Evolutionary conservation across 352 stramenopile genomes (phyloP).

Genomic region (Thalassiosira mediterranea): DNA sequence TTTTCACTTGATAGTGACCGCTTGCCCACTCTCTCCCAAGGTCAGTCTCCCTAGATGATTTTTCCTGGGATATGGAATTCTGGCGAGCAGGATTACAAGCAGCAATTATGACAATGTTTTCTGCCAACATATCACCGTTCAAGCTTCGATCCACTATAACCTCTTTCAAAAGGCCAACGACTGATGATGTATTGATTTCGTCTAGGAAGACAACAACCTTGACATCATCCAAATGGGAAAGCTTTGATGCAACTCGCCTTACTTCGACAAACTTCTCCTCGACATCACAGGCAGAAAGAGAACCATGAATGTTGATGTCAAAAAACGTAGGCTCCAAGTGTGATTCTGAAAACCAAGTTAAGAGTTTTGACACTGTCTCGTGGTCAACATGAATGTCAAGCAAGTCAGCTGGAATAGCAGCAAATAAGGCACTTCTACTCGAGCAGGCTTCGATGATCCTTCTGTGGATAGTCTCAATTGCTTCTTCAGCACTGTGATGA

Average conservation of each 20-base stretch:
- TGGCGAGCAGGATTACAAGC: constrained; percentile 69
- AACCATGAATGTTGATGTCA: constrained; percentile 60
- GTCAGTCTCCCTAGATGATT: constrained; percentile 41
- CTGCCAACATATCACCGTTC: constrained; percentile 48
- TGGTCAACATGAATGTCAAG: constrained; percentile 11
- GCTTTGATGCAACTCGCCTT: constrained; percentile 26
- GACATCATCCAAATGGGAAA: constrained; percentile 2
- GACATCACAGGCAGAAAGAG: constrained; percentile 51
- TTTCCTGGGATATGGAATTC: constrained; percentile 10
- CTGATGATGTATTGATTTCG: constrained; percentile 69
- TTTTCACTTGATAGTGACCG: constrained; percentile 57
- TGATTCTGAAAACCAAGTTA: constrained; percentile 48
- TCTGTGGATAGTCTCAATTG: constrained; percentile 2
- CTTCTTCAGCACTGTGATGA: constrained; percentile 19
- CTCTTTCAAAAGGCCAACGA: constrained; percentile 73
- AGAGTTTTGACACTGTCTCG: neutral
- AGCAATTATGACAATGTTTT: constrained; percentile 65
- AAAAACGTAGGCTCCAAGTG: constrained; percentile 58
- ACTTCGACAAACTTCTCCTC: constrained; percentile 37
- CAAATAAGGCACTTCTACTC: constrained; percentile 41
- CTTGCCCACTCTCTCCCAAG: constrained; percentile 46
- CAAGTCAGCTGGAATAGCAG: constrained; percentile 13
- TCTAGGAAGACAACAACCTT: constrained; percentile 71
- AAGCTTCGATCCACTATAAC: constrained; percentile 70
- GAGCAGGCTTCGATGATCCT: constrained; percentile 26